A percentile compares a stretch with the other conserved stretches of the same genome.
phyloP scores from a whole-genome alignment of 2,329 filamentous ascomycete genomes.

The Magnaporthiopsis incrustans region DNA sequence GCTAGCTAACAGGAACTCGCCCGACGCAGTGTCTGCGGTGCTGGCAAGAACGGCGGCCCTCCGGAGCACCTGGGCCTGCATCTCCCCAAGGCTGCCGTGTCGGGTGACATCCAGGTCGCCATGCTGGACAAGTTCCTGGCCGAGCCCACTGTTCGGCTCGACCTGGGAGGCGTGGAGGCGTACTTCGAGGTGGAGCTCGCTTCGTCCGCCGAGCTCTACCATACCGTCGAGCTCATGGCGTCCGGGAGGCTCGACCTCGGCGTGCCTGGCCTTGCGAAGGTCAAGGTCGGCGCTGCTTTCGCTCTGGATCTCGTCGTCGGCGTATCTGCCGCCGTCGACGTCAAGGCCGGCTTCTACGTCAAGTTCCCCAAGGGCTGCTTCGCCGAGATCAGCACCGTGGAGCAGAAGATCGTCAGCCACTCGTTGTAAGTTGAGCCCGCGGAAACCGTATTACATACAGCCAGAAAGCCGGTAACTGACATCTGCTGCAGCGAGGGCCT shows the following conservation, averaged over 20 bases:
- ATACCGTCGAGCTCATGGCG: conserved; percentile 16
- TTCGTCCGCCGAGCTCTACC: conserved; percentile 17
- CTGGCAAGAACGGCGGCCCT: not conserved
- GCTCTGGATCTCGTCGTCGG: conserved; percentile 21
- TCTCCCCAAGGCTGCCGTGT: conserved; percentile 14
- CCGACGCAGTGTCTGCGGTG: not conserved
- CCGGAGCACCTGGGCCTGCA: conserved; percentile 10
- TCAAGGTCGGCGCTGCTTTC: conserved; percentile 18
- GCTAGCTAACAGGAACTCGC: too few species aligned
- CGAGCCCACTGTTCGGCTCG: conserved; percentile 13
- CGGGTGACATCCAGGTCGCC: conserved; percentile 13
- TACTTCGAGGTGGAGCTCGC: conserved; percentile 19
- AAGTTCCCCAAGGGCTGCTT: conserved; percentile 18
- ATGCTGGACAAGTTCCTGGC: conserved; percentile 13
- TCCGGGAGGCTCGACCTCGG: conserved; percentile 14
- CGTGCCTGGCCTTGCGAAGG: conserved; percentile 18
- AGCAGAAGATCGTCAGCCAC: conserved; percentile 17
- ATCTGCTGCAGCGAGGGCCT: conserved; percentile 13
- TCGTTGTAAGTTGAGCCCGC: conserved; percentile 8
- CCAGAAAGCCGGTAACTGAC: too few species aligned
- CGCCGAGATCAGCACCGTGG: conserved; percentile 19
- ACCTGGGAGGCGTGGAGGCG: conserved; percentile 20
- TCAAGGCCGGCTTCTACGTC: conserved; percentile 19
- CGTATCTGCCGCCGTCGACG: conserved; percentile 18
- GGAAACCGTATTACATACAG: too few species aligned